Conservation (phyloP, 1,139 yeast genomes). For the Diutina ranongensis region DNA sequence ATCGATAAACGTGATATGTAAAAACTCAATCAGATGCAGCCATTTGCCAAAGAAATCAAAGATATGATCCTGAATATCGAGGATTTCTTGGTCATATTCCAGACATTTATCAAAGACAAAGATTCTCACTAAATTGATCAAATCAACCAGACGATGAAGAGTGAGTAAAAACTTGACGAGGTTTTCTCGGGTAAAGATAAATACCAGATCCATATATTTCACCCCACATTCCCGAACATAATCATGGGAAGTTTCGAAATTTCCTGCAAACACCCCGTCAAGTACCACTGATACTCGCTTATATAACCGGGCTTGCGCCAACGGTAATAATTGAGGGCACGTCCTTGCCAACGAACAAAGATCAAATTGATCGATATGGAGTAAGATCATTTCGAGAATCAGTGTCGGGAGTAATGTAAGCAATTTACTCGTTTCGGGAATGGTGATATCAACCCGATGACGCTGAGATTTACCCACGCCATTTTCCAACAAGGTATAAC, state of each 20-base stretch:
- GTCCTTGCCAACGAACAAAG: conserved; percentile 18
- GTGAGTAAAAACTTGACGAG: conserved; percentile 15
- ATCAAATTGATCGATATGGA: conserved; percentile 24
- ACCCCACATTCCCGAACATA: conserved; percentile 23
- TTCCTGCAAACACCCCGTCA: conserved; percentile 19
- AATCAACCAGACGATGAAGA: conserved; percentile 12
- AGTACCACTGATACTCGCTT: conserved; percentile 22
- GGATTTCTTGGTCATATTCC: conserved; percentile 10
- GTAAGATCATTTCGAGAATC: conserved; percentile 7
- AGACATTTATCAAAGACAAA: conserved; percentile 28
- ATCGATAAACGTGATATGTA: conserved; percentile 26
- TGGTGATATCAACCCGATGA: too few relatives aligned
- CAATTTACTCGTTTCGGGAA: background rate
- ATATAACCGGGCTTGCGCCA: conserved; percentile 20
- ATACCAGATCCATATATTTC: conserved; percentile 21
- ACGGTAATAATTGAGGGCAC: conserved; percentile 15
- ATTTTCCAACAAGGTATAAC: background rate
- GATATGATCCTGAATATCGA: conserved; percentile 14
- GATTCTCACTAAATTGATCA: conserved; percentile 18
- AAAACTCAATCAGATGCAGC: conserved; percentile 18
- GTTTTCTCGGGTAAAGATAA: conserved; percentile 15
- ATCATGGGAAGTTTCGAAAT: conserved; percentile 11
- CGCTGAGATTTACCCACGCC: too few relatives aligned
- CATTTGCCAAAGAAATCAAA: conserved; percentile 20
- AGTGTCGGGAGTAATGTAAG: background rate